Evolutionary conservation across 1,139 yeast species (phyloP), one percentile per base, ranked within the genome.

Genomic region (Suhomyces bokatorum): DNA sequence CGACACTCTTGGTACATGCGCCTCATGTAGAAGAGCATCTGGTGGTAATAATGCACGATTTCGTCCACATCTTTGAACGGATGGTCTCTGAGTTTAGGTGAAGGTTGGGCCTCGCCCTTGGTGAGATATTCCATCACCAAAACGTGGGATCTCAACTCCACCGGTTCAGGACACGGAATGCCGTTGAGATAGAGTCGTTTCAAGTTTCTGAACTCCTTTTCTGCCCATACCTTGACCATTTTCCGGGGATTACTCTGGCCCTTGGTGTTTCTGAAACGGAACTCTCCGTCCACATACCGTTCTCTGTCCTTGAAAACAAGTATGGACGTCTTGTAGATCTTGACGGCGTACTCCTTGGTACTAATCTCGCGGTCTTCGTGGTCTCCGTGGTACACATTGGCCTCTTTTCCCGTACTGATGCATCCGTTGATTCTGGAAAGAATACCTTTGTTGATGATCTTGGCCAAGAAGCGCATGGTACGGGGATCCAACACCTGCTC

Each of bases 181-280:
- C 95, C 96, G 47, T 83, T 78, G 40, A 77, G 67, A 61, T 87
- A 73, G 20, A 95, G 73, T 60, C 99, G 75, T 60, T 88, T 91
- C 64, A 95, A 73, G 61, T 95, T 95, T 46, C 99, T 71, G 56
- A 90, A 91, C 66, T 95, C 99, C 60, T 95, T 95, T 63, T 95
- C 99, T 0, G 99, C 99, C 99, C 99, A 95, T 29, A 91, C 77
- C 63, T 89, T 88, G 49, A 95, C 97, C 98, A 95, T 93, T 62
- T 91, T 91, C 57, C 99, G 77, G 7, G 99, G 98, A 58, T 95
- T 95, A 55, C 90, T 89, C 58, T 89, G 91, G 48, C 79, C 80
- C 55, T 89, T 88, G 38, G 85, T 76, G 59, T 88, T 87, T 60
- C 97, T 73, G 67, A 95, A 95, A 49, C 99, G 74, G 62, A 81